These are phyloP conservation scores for Cyphellophora attinorum DNA, from an alignment of 2,329 filamentous ascomycete species.

Conservation along the genomic window DNA sequence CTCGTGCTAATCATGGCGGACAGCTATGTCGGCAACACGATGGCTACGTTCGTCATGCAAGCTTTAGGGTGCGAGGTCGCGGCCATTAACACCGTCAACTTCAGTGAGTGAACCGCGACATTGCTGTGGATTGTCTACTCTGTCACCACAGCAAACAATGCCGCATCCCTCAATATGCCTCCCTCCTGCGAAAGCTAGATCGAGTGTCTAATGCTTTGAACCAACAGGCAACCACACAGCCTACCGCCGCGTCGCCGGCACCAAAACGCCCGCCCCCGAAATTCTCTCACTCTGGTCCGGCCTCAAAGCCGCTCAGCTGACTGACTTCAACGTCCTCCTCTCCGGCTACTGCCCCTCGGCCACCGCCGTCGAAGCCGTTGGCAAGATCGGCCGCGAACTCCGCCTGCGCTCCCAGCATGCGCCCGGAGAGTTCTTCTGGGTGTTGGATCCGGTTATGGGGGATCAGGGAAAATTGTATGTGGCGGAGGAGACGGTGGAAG, in stretches of 20 bases:
- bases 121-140: not conserved
- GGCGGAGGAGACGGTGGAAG: slow-evolving; percentile 79
- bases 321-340: slow-evolving; percentile 87
- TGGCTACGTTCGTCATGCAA: slow-evolving; percentile 91
- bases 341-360: slow-evolving; percentile 91
- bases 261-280: slow-evolving; percentile 68
- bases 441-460: slow-evolving; percentile 96
- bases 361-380: slow-evolving; percentile 72
- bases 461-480: slow-evolving; percentile 91
- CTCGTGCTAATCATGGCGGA: slow-evolving; percentile 4
- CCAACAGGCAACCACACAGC: slow-evolving; percentile 88
- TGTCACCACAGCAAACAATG: too few relatives aligned
- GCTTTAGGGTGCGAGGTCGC: slow-evolving; percentile 88
- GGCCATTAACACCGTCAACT: slow-evolving; percentile 91
- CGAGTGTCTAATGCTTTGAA: not conserved
- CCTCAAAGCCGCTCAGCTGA: slow-evolving; percentile 71
- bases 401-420: slow-evolving; percentile 35
- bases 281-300: slow-evolving; percentile 78
- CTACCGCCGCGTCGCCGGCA: slow-evolving; percentile 81
- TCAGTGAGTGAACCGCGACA: slow-evolving; percentile 56
- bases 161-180: too few relatives aligned
- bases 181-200: too few relatives aligned
- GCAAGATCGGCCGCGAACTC: slow-evolving; percentile 72
- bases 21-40: slow-evolving; percentile 96
- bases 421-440: slow-evolving; percentile 31